Conservation (phyloP, 2,329 filamentous ascomycete species). For the Aspergillus phoenicis region DNA sequence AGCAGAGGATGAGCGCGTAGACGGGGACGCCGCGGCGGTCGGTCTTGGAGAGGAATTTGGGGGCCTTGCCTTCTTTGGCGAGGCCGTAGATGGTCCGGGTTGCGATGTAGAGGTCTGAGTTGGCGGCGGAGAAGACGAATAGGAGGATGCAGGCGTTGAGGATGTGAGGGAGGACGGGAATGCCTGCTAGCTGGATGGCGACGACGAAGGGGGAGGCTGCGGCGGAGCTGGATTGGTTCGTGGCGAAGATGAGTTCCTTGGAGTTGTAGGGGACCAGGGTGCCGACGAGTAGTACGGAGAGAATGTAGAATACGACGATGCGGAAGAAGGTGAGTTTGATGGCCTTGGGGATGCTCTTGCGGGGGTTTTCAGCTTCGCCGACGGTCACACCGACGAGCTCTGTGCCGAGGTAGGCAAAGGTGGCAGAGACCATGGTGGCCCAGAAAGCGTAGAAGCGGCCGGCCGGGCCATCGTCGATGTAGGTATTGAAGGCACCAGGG, state of each 20-base stretch:
- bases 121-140: slow-evolving; percentile 76
- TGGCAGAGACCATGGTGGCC: slow-evolving; percentile 73
- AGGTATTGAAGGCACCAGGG: slow-evolving; percentile 61
- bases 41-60: slow-evolving; percentile 70
- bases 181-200: slow-evolving; percentile 66
- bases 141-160: slow-evolving; percentile 74
- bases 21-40: slow-evolving; percentile 72
- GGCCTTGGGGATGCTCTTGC: slow-evolving; percentile 73
- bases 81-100: slow-evolving; percentile 74
- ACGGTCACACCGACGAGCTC: slow-evolving; percentile 78
- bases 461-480: slow-evolving; percentile 46
- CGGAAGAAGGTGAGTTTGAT: slow-evolving; percentile 82
- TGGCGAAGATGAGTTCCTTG: slow-evolving; percentile 56
- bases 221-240: slow-evolving; percentile 52
- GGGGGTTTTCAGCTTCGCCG: slow-evolving; percentile 77
- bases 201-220: slow-evolving; percentile 75
- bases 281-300: slow-evolving; percentile 73
- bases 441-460: slow-evolving; percentile 67
- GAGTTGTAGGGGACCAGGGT: slow-evolving; percentile 76
- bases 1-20: slow-evolving; percentile 63
- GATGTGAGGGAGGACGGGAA: slow-evolving; percentile 65
- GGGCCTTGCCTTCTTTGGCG: slow-evolving; percentile 71
- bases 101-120: slow-evolving; percentile 77
- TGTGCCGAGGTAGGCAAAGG: slow-evolving; percentile 77
- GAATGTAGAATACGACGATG: slow-evolving; percentile 77